Conservation (phyloP, 305 asterid genomes). For the Vinca major region DNA sequence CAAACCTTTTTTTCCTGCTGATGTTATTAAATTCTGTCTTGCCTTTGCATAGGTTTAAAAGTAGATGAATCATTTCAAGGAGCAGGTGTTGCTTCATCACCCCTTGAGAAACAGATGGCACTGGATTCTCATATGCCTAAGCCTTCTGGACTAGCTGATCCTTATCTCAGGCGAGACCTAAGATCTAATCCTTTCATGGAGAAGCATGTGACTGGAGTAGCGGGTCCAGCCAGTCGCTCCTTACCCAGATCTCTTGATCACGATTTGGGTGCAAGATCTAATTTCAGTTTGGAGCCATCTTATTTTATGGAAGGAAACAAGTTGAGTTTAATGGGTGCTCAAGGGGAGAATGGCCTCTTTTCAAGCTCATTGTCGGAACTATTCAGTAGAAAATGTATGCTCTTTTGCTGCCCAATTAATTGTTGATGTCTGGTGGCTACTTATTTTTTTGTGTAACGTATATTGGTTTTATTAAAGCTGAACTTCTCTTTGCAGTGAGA, state of each 20-base stretch:
- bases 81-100: conserved; percentile 18
- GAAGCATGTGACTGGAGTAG: conserved; percentile 14
- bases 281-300: conserved; percentile 14
- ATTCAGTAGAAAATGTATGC: conserved; percentile 64
- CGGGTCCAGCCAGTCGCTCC: conserved; percentile 18
- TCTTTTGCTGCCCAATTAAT: conserved; percentile 12
- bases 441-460: background rate
- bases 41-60: conserved; percentile 12
- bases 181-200: conserved; percentile 13
- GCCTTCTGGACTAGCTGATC: conserved; percentile 17
- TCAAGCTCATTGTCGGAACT: conserved; percentile 92
- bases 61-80: conserved; percentile 12
- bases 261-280: conserved; percentile 16
- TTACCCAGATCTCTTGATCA: conserved; percentile 18
- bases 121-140: conserved; percentile 17
- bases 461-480: conserved; percentile 2
- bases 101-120: conserved; percentile 16
- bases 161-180: conserved; percentile 17
- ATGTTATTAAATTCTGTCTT: background rate
- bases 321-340: conserved; percentile 49
- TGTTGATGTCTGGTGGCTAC: conserved; percentile 7
- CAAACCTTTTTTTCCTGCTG: background rate
- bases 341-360: conserved; percentile 78
- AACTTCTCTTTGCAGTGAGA: conserved; percentile 49
- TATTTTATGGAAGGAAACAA: conserved; percentile 44